Conservation (phyloP, 2,329 filamentous ascomycete species). For the Talaromyces sp. region DNA sequence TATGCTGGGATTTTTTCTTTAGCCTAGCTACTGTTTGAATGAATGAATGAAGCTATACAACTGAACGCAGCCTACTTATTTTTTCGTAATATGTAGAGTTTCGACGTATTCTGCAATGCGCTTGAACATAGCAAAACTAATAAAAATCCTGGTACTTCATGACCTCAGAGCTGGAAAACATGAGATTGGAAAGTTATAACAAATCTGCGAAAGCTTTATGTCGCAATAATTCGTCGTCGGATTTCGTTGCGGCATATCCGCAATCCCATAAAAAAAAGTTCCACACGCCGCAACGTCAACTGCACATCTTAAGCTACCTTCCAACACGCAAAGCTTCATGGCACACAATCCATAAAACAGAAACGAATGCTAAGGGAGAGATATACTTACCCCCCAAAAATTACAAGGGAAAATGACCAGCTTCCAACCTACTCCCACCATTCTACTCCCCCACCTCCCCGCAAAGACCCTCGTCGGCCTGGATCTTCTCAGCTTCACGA, state of each 20-base stretch:
- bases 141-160: not conserved
- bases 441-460: slow-evolving; percentile 41
- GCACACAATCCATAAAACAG: not conserved
- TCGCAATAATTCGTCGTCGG: not conserved
- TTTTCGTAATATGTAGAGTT: not conserved
- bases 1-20: slow-evolving; percentile 4
- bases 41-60: slow-evolving; percentile 2
- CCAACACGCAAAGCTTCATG: not conserved
- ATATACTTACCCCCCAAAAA: not conserved
- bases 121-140: not conserved
- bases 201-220: not conserved
- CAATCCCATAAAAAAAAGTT: not conserved
- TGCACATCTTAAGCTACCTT: not conserved
- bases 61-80: not conserved
- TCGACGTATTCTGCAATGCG: not conserved
- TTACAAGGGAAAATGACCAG: slow-evolving; percentile 5
- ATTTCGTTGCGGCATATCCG: not conserved
- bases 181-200: not conserved
- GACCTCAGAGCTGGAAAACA: not conserved
- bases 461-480: slow-evolving; percentile 46
- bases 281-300: not conserved
- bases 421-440: slow-evolving; percentile 30
- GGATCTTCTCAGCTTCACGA: slow-evolving; percentile 56
- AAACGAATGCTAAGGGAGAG: not conserved
- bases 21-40: slow-evolving; percentile 4